A percentile compares a stretch with the other conserved stretches of the same genome.
These are phyloP conservation scores for Aspergillus fumigatiaffinis DNA, from an alignment of 2,329 filamentous ascomycete species.

Conservation along the genomic window DNA sequence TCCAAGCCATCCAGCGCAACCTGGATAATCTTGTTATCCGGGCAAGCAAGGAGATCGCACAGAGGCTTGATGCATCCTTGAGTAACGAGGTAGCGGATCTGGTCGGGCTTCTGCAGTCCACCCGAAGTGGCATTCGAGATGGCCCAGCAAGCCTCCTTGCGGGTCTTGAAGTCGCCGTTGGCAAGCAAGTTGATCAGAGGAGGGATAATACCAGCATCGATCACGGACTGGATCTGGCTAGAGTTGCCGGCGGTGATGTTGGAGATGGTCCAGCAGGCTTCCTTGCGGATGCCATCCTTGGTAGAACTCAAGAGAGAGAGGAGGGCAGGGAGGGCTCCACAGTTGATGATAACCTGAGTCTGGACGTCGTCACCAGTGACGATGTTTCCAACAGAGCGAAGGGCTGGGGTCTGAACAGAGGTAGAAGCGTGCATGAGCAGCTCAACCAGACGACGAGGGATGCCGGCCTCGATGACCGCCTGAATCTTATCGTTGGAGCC, in stretches of 20 bases:
- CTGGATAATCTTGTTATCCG: slow-evolving; percentile 99
- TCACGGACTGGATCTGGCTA: slow-evolving; percentile 91
- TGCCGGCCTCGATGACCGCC: slow-evolving; percentile 96
- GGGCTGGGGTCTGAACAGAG: slow-evolving; percentile 93
- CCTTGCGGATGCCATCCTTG: slow-evolving; percentile 98
- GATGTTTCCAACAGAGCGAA: slow-evolving; percentile 97
- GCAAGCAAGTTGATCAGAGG: slow-evolving; percentile 93
- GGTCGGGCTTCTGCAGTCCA: slow-evolving; percentile 96
- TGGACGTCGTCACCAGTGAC: slow-evolving; percentile 98
- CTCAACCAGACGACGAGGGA: slow-evolving; percentile 92
- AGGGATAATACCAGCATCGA: slow-evolving; percentile 95
- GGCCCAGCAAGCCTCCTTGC: slow-evolving; percentile 99
- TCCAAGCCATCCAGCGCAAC: slow-evolving; percentile 95
- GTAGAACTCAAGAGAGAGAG: slow-evolving; percentile 90
- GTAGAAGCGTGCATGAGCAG: slow-evolving; percentile 97
- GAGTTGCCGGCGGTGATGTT: slow-evolving; percentile 99
- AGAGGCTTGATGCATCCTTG: slow-evolving; percentile 97
- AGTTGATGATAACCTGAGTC: slow-evolving; percentile 99
- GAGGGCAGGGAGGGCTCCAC: slow-evolving; percentile 86
- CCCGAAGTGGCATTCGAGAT: slow-evolving; percentile 98
- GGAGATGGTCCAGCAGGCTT: slow-evolving; percentile 99
- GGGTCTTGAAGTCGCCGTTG: slow-evolving; percentile 97
- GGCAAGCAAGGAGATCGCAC: slow-evolving; percentile 90
- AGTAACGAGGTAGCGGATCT: slow-evolving; percentile 90
- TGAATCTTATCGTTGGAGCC: slow-evolving; percentile 99